Percentiles rank a stretch among this genome's conserved stretches.
Evolutionary conservation across 768 basidiomycete genomes (phyloP).

Genomic region (Termitomyces sp.): DNA sequence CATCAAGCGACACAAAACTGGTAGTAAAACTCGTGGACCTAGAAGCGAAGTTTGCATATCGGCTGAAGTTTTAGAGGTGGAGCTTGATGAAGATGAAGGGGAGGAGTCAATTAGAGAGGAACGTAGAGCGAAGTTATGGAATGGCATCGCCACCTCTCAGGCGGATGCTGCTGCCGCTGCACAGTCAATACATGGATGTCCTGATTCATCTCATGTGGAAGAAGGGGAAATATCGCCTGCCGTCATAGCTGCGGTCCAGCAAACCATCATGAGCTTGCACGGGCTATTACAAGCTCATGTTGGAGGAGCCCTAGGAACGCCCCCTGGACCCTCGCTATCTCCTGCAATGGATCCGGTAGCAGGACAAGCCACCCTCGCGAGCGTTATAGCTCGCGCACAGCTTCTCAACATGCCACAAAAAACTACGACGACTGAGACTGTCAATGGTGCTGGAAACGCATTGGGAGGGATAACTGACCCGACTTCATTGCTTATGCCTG

Average conservation of each 20-base stretch:
- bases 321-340: conserved; percentile 22
- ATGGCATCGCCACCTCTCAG: conserved; percentile 45
- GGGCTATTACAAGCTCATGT: conserved; percentile 53
- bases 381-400: conserved; percentile 69
- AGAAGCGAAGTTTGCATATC: conserved; percentile 47
- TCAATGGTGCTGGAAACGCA: not conserved
- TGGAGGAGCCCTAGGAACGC: conserved; percentile 45
- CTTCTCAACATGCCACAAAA: conserved; percentile 33
- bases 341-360: conserved; percentile 37
- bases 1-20: conserved; percentile 72
- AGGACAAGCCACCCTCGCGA: conserved; percentile 65
- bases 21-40: conserved; percentile 43
- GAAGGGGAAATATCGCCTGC: conserved; percentile 56
- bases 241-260: conserved; percentile 44
- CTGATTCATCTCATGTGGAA: conserved; percentile 33
- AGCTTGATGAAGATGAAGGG: conserved; percentile 35
- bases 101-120: conserved; percentile 49
- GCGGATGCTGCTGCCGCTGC: conserved; percentile 20
- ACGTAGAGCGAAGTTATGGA: conserved; percentile 60
- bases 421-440: not conserved
- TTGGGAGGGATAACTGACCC: not conserved
- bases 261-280: conserved; percentile 49
- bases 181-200: conserved; percentile 12
- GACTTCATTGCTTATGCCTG: not conserved
- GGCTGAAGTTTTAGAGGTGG: conserved; percentile 59